phyloP scores from a whole-genome alignment of 148 eudicot species.

The Heliamphora exappendiculata region DNA sequence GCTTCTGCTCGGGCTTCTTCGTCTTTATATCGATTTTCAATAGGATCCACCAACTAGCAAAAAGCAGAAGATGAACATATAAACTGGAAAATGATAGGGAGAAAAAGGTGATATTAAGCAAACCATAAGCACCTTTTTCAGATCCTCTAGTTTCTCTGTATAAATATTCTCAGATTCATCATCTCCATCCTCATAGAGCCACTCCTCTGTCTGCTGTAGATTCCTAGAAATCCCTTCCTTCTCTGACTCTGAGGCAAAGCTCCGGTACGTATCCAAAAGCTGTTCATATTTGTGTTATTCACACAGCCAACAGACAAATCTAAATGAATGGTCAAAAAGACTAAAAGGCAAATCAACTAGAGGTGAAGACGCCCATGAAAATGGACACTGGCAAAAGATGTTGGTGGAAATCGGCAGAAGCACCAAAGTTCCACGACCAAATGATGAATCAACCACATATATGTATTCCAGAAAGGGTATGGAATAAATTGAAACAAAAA shows the following conservation, averaged over 20 bases:
- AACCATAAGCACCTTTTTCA: conserved; percentile 47
- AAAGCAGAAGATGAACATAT: conserved; percentile 13
- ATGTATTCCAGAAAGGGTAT: not conserved
- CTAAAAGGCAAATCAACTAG: conserved; percentile 9
- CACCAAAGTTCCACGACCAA: not conserved
- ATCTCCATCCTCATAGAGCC: conserved; percentile 96
- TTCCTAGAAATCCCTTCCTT: conserved; percentile 52
- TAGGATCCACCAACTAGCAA: conserved; percentile 68
- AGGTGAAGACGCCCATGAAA: not conserved
- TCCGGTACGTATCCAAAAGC: conserved; percentile 63
- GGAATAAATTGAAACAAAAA: not conserved
- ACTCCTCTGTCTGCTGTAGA: conserved; percentile 77
- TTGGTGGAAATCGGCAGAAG: not conserved
- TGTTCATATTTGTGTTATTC: conserved; percentile 19
- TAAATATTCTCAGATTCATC: conserved; percentile 76
- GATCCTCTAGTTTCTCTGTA: conserved; percentile 49
- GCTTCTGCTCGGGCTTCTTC: conserved; percentile 63
- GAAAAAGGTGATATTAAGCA: not conserved
- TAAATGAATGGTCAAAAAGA: not conserved
- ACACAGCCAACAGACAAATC: not conserved
- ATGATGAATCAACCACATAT: not conserved
- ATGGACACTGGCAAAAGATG: not conserved
- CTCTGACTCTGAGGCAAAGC: conserved; percentile 62
- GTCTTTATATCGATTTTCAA: conserved; percentile 69
- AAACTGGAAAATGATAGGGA: not conserved